Evolutionary conservation across 2,329 filamentous ascomycete species (phyloP), one percentile per base, ranked within the genome.

Genomic region (Aspergillus phoenicis): DNA sequence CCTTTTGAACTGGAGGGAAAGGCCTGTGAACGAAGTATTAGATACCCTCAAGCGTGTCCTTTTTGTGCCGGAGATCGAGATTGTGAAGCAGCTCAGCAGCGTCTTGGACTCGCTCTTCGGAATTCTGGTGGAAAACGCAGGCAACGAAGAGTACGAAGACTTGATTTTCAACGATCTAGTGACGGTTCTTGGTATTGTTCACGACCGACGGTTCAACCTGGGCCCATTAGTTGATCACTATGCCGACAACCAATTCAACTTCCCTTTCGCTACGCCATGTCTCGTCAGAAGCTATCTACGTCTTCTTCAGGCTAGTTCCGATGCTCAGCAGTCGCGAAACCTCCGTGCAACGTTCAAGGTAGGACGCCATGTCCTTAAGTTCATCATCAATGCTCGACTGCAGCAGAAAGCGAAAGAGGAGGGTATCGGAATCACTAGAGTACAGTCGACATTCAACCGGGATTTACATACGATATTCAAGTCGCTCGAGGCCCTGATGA

Each of bases 21-120:
- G 89, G 43, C 83, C 88, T 0, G 84, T 88, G 49, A 87, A 88
- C 28, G 87, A 93, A 38, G 82, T 98, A 1, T 83, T 91, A 0
- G 83, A 87, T 24, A 81, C 96, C 0, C 80, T 99, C 45, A 90
- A 90, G 72, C 89, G 93, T 66, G 86, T 98, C 52, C 88, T 93
- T 20, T 98, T 98, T 67, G 93, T 99, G 0, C 91, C 95, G 0
- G 95, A 99, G 74, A 97, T 98, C 59, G 96, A 99, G 77, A 91
- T 99, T 36, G 95, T 99, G 64, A 99, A 98, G 80, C 84, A 98
- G 45, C 81, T 98, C 7, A 90, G 86, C 64, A 90, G 96, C 69
- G 93, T 98, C 1, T 89, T 99, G 57, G 91, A 97, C 74, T 87
- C 92, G 0, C 85, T 99, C 0, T 99, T 99, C 72, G 90, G 91